A percentile compares a stretch with the other conserved stretches of the same genome.
These are phyloP conservation scores for Bipolaris victoriae DNA, from an alignment of 2,329 filamentous ascomycete species.

Conservation along the genomic window DNA sequence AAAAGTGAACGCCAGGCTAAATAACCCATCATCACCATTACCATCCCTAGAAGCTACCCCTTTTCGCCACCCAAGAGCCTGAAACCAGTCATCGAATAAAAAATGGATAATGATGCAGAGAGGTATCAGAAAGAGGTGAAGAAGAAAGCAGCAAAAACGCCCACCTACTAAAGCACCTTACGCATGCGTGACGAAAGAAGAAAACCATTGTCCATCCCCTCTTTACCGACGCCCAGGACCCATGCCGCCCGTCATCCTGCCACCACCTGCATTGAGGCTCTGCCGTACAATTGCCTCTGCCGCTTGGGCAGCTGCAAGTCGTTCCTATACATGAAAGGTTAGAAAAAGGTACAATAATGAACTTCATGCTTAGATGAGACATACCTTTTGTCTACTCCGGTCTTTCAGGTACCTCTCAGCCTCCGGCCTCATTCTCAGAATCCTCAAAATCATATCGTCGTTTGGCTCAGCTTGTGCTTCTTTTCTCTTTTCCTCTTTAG, in stretches of 20 bases:
- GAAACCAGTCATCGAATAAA: not conserved
- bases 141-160: not conserved
- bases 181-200: not conserved
- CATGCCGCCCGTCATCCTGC: constrained; percentile 56
- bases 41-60: not conserved
- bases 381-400: constrained; percentile 80
- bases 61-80: not conserved
- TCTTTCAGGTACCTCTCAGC: constrained; percentile 87
- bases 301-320: constrained; percentile 85
- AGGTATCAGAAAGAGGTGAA: constrained; percentile 19
- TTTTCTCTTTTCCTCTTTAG: constrained; percentile 93
- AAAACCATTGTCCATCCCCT: not conserved
- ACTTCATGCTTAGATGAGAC: not conserved
- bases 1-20: not conserved
- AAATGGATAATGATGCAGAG: constrained; percentile 12
- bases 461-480: constrained; percentile 96
- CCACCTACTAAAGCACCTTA: not conserved
- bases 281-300: constrained; percentile 94
- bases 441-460: constrained; percentile 97
- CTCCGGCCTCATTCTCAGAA: constrained; percentile 92
- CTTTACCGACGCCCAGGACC: constrained; percentile 11
- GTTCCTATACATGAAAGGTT: constrained; percentile 58
- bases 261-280: constrained; percentile 71
- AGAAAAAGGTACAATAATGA: not conserved
- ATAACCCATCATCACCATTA: not conserved